A percentile compares a stretch with the other conserved stretches of the same genome.
Evolutionary conservation across 2,329 filamentous ascomycete species (phyloP).

Genomic region (Nemania sp.): DNA sequence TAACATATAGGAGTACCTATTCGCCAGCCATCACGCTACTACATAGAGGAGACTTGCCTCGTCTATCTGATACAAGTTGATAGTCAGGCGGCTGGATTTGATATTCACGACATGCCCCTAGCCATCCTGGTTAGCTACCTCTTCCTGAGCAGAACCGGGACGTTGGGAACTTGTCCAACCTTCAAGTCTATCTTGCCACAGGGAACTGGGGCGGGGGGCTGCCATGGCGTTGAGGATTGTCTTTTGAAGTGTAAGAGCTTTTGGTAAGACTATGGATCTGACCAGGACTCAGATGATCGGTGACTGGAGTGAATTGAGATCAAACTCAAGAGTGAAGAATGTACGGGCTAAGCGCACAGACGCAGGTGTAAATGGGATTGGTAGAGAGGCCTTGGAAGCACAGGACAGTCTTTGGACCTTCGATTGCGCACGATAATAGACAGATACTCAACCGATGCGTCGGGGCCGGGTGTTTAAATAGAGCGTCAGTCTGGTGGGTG

Average conservation of each 20-base stretch:
- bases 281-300: neutral
- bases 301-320: neutral
- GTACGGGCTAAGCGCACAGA: neutral
- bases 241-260: neutral
- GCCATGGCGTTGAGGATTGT: conserved; percentile 33
- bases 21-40: neutral
- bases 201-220: conserved; percentile 31
- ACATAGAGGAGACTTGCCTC: conserved; percentile 55
- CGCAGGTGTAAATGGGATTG: neutral
- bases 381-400: neutral
- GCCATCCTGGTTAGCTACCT: conserved; percentile 18
- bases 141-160: neutral
- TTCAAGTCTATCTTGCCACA: conserved; percentile 63
- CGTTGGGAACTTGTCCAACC: conserved; percentile 45
- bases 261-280: conserved; percentile 1
- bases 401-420: conserved; percentile 3
- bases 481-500: neutral
- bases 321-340: neutral
- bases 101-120: conserved; percentile 62
- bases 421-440: conserved; percentile 1
- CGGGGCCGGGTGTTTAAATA: conserved; percentile 22
- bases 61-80: conserved; percentile 74
- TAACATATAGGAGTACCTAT: conserved; percentile 6
- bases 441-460: conserved; percentile 6
- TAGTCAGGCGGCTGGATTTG: conserved; percentile 63